phyloP scores from a whole-genome alignment of 257 asterid genomes.

The Buddleja alternifolia region DNA sequence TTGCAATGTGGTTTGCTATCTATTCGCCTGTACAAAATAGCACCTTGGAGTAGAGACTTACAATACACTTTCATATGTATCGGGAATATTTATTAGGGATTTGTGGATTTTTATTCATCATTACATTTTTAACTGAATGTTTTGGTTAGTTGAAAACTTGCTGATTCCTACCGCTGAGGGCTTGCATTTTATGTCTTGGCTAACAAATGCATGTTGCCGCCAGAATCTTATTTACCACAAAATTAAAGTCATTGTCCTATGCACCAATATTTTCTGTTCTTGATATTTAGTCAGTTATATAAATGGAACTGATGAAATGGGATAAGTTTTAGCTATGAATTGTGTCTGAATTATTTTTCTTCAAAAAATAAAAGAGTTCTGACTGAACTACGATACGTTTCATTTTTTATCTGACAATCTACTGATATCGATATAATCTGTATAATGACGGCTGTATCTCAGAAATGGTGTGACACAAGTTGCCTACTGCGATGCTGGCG shows the following conservation, averaged over 20 bases:
- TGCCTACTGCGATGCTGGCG: conserved; percentile 77
- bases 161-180: background rate
- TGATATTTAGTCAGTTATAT: background rate
- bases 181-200: background rate
- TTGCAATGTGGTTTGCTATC: background rate
- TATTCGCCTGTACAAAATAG: background rate
- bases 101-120: background rate
- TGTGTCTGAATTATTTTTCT: background rate
- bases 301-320: background rate
- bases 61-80: background rate
- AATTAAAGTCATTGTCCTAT: background rate
- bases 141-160: background rate
- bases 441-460: conserved; percentile 34
- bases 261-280: background rate
- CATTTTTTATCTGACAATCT: background rate
- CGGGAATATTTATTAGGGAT: background rate
- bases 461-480: conserved; percentile 47
- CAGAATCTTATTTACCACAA: background rate
- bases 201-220: background rate
- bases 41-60: background rate
- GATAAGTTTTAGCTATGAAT: background rate
- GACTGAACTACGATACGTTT: background rate
- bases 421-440: background rate
- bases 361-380: background rate
- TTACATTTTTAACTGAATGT: background rate